A percentile compares a stretch with the other conserved stretches of the same genome.
phyloP scores from a whole-genome alignment of 2,329 filamentous ascomycete species.

The Bipolaris bicolor region DNA sequence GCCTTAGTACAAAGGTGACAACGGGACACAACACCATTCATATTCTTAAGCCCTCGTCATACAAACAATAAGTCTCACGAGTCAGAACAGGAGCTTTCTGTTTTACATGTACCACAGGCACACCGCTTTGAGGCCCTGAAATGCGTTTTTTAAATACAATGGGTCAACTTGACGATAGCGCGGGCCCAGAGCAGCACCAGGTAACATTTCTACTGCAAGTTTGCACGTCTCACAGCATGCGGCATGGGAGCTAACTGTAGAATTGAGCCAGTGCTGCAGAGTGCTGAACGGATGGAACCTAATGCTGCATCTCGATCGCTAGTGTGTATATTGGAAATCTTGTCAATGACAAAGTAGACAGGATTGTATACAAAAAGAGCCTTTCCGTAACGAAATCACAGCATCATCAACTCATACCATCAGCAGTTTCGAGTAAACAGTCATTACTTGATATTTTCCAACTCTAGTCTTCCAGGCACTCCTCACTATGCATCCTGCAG shows the following conservation, averaged over 20 bases:
- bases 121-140: background rate
- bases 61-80: background rate
- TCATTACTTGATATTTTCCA: background rate
- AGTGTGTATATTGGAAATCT: background rate
- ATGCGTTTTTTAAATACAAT: background rate
- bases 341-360: background rate
- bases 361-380: constrained; percentile 14
- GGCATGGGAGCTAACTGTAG: background rate
- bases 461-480: background rate
- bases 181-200: background rate
- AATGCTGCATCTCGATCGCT: constrained; percentile 4
- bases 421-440: background rate
- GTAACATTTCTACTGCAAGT: background rate
- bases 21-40: background rate
- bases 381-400: background rate
- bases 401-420: background rate
- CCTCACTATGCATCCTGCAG: constrained; percentile 22
- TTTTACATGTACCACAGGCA: background rate
- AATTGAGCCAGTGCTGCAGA: constrained; percentile 2
- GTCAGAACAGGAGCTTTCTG: background rate
- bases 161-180: background rate
- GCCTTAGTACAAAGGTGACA: background rate
- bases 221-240: background rate
- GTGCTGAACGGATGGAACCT: constrained; percentile 12
- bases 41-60: background rate